phyloP scores from a whole-genome alignment of 495 filamentous ascomycete species.

The Clohesyomyces aquaticus region DNA sequence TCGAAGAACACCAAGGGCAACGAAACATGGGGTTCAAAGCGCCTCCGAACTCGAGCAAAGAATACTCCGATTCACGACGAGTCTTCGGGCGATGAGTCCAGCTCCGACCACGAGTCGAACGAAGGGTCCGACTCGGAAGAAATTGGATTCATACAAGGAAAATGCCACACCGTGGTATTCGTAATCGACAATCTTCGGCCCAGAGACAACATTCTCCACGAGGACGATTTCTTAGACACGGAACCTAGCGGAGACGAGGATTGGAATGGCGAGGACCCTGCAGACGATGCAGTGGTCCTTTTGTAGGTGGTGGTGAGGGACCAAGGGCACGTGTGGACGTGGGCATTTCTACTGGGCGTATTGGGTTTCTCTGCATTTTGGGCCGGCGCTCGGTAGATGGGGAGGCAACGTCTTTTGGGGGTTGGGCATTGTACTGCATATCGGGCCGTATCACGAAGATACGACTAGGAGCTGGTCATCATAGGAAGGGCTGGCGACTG shows the following conservation, averaged over 20 bases:
- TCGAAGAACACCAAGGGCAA: constrained; percentile 3
- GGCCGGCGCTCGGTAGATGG: not conserved
- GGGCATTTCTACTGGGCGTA: not conserved
- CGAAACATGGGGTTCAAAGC: constrained; percentile 27
- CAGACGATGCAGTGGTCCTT: constrained; percentile 37
- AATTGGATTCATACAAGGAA: constrained; percentile 63
- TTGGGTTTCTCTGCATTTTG: not conserved
- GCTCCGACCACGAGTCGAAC: constrained; percentile 8
- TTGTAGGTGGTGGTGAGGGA: too few species aligned
- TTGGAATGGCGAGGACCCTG: constrained; percentile 63
- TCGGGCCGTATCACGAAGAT: not conserved
- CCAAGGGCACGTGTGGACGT: not conserved
- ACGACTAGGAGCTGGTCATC: too few species aligned
- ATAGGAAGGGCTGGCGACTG: too few species aligned
- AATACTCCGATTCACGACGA: constrained; percentile 15
- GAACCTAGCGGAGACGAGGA: constrained; percentile 76
- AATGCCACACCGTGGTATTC: constrained; percentile 80
- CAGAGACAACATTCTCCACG: constrained; percentile 69
- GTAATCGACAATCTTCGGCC: constrained; percentile 82
- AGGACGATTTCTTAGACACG: constrained; percentile 78
- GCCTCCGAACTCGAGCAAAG: constrained; percentile 25
- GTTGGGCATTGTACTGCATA: not conserved
- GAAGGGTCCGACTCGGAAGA: constrained; percentile 24
- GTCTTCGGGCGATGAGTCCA: constrained; percentile 8
- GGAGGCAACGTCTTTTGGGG: not conserved